Evolutionary conservation across 306 rosid species (phyloP).

Genomic region (Gastrolobium bilobum): DNA sequence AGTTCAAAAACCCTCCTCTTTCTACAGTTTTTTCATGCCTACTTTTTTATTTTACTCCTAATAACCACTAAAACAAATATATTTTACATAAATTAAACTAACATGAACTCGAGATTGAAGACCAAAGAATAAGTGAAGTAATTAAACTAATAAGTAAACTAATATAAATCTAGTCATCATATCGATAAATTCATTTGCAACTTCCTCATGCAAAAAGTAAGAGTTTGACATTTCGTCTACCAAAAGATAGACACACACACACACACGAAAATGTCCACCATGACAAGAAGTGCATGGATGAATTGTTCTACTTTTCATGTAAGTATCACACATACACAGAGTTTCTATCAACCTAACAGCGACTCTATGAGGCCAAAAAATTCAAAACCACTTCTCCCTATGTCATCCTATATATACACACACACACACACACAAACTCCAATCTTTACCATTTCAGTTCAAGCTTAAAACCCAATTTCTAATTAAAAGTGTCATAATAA

Average conservation of each 20-base stretch:
- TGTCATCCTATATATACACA: neutral
- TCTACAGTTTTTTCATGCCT: no score
- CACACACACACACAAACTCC: no score
- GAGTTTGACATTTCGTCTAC: no score
- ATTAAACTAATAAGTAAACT: neutral
- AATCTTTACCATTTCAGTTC: neutral
- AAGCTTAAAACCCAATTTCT: neutral
- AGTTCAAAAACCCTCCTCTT: no score
- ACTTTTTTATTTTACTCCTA: no score
- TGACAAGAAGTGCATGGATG: neutral
- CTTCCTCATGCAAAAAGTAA: neutral
- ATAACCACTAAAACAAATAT: no score
- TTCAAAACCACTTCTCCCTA: slow-evolving; percentile 66
- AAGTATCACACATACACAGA: no score
- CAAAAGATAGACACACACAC: neutral
- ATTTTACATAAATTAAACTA: no score
- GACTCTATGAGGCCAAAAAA: slow-evolving; percentile 32
- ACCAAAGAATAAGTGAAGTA: no score
- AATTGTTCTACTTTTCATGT: slow-evolving; percentile 4
- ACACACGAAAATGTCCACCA: neutral
- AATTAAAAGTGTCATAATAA: neutral
- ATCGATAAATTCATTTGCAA: no score
- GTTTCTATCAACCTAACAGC: slow-evolving; percentile 51
- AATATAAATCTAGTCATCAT: neutral
- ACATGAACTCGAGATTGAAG: no score